Base-by-base conservation (phyloP, 2,329 filamentous ascomycete species). In the Aspergillus udagawae region DNA sequence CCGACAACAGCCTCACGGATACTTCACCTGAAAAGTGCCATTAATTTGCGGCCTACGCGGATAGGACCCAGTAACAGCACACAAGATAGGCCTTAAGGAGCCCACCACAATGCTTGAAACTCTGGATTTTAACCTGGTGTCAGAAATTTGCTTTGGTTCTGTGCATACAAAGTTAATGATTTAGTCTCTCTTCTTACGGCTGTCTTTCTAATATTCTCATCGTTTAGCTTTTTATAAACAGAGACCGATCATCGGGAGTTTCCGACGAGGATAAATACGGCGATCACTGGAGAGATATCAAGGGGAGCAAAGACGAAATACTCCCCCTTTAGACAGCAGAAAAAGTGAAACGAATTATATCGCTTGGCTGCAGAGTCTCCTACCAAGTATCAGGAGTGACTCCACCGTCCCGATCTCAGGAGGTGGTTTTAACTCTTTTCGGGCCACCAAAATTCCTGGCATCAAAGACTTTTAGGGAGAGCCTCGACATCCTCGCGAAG, bases 71-170 rank as follows among this genome's bases (percentile, higher is more conserved):
- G 35, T 23, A 52, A 52, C 38, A 52, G 51, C 51, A 45, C 17
- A 45, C 38, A 45, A 45, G 28, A 52, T 52, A 25, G 51, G 38
- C 38, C 10, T 29, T 45, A 23, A 52, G 51, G 51, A 52, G 35
- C 51, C 25, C n/a, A 45, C 25, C n/a, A 45, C 9, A 20, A 28
- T 28, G 21, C 51, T 45, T 52, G 32, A 17, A 32, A 35, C 41
- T 52, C 51, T 45, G 28, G 51, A 52, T 52, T 47, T 52, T 53
- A 47, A 53, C 14, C 28, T 52, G 38, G 51, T 52, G 38, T 53
- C 51, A 25, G 51, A 53, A 45, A 47, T 53, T 32, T 53, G 41
- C 41, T 47, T 53, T 28, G 38, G 51, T 52, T 52, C 51, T 52
- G 51, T 52, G 20, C 12, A 23, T 52, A 52, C 51, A 17, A 38